A percentile compares a stretch with the other conserved stretches of the same genome.
phyloP scores from a whole-genome alignment of 441 rosid species.

The Pelargonium citronellum region DNA sequence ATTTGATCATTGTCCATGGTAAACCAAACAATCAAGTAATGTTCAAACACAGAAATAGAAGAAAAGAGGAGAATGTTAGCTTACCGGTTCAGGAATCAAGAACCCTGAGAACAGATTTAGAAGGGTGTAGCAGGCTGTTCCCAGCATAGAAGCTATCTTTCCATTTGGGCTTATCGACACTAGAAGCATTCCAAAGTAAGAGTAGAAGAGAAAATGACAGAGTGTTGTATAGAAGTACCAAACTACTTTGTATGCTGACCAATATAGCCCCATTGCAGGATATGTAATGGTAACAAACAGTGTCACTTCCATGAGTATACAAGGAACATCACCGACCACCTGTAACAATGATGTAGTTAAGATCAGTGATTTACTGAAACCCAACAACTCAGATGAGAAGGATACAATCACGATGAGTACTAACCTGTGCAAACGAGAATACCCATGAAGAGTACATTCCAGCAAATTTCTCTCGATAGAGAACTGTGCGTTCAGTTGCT shows the following conservation, averaged over 20 bases:
- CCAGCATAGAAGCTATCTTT: slow-evolving; percentile 13
- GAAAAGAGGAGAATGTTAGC: background rate
- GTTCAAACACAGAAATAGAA: no score
- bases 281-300: slow-evolving; percentile 30
- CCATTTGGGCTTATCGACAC: slow-evolving; percentile 10
- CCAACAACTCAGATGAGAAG: background rate
- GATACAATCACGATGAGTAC: background rate
- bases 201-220: slow-evolving; percentile 15
- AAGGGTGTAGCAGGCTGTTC: slow-evolving; percentile 12
- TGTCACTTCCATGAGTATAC: slow-evolving; percentile 10
- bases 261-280: slow-evolving; percentile 27
- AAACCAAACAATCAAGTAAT: no score
- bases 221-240: slow-evolving; percentile 17
- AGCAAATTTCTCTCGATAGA: slow-evolving; percentile 1
- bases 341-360: background rate
- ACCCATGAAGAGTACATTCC: slow-evolving; percentile 6
- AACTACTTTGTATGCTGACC: slow-evolving; percentile 26
- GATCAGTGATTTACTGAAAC: no score
- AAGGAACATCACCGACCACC: background rate
- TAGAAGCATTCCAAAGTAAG: slow-evolving; percentile 20
- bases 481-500: slow-evolving; percentile 16
- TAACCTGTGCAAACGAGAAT: background rate
- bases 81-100: slow-evolving; percentile 22
- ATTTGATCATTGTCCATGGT: no score
- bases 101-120: slow-evolving; percentile 24